phyloP scores from a whole-genome alignment of 1,284 basidiomycete species.

The Ceratobasidium theobromae region DNA sequence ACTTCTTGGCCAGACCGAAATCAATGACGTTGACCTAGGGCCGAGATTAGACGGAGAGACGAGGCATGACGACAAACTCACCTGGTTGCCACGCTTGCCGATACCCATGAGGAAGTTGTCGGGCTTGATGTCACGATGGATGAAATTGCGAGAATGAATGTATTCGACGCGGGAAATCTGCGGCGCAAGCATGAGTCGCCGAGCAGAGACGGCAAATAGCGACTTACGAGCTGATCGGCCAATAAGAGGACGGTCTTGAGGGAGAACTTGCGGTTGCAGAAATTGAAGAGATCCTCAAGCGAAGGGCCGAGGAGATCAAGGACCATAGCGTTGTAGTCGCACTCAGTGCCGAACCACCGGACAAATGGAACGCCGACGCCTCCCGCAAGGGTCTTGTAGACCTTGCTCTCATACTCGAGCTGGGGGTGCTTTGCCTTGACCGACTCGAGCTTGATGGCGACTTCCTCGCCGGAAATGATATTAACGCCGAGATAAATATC shows the following conservation, averaged over 20 bases:
- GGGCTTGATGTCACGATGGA: constrained; percentile 99
- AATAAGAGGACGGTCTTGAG: constrained; percentile 97
- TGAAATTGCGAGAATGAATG: constrained; percentile 99
- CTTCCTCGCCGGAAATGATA: constrained; percentile 99
- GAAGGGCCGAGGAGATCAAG: constrained; percentile 96
- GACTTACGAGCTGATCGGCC: constrained; percentile 89
- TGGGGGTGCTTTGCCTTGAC: constrained; percentile 99
- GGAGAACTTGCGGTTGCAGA: constrained; percentile 98
- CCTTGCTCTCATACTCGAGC: constrained; percentile 97
- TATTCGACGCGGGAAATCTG: constrained; percentile 99
- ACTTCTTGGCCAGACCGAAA: constrained; percentile 99
- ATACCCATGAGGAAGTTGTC: constrained; percentile 99
- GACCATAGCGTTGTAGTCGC: constrained; percentile 99
- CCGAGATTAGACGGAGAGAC: not conserved
- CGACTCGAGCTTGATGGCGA: constrained; percentile 99
- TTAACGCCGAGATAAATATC: constrained; percentile 99
- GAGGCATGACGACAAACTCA: not conserved
- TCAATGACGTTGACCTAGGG: constrained; percentile 91
- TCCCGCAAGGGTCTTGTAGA: constrained; percentile 96
- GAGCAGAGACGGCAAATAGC: constrained; percentile 31
- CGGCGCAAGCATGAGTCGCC: constrained; percentile 9
- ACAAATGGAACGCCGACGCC: constrained; percentile 99
- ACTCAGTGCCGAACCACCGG: constrained; percentile 97
- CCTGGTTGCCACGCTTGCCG: constrained; percentile 97
- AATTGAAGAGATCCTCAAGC: constrained; percentile 99